These are phyloP conservation scores for Corniculantispora saksenae DNA, from an alignment of 2,329 filamentous ascomycete species.

Conservation along the genomic window DNA sequence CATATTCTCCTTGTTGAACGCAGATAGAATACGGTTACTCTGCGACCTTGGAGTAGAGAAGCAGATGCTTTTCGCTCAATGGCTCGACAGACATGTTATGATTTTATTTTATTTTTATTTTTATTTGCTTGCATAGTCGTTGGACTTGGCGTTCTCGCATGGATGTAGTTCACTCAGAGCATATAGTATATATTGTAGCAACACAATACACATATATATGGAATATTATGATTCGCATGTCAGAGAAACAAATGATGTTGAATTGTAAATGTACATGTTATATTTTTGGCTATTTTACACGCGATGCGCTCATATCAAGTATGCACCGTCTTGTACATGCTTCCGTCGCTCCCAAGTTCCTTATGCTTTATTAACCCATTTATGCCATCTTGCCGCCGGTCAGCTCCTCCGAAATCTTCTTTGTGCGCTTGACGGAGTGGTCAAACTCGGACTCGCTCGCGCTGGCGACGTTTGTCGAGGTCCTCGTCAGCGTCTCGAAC, in stretches of 20 bases:
- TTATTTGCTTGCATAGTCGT: slow-evolving; percentile 8
- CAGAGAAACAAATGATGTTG: background rate
- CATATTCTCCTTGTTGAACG: slow-evolving; percentile 91
- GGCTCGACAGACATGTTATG: background rate
- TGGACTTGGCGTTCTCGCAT: slow-evolving; percentile 10
- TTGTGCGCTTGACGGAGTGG: slow-evolving; percentile 53
- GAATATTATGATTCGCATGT: background rate
- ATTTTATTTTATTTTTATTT: background rate
- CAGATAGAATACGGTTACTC: slow-evolving; percentile 45
- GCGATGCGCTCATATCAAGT: background rate
- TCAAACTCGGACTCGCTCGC: slow-evolving; percentile 40
- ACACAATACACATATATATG: background rate
- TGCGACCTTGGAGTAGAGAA: background rate
- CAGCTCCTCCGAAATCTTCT: slow-evolving; percentile 58
- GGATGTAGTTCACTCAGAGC: background rate
- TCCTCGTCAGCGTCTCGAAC: slow-evolving; percentile 39
- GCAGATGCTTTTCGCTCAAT: background rate
- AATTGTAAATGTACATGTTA: slow-evolving; percentile 18
- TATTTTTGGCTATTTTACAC: slow-evolving; percentile 15
- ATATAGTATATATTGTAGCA: slow-evolving; percentile 6
- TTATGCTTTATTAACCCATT: background rate
- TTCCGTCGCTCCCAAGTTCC: background rate
- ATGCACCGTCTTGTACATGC: slow-evolving; percentile 12
- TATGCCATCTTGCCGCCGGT: slow-evolving; percentile 59
- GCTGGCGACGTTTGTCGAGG: slow-evolving; percentile 39